Conservation (phyloP, 495 filamentous ascomycete genomes). For the Saxophila tyrrhenica region DNA sequence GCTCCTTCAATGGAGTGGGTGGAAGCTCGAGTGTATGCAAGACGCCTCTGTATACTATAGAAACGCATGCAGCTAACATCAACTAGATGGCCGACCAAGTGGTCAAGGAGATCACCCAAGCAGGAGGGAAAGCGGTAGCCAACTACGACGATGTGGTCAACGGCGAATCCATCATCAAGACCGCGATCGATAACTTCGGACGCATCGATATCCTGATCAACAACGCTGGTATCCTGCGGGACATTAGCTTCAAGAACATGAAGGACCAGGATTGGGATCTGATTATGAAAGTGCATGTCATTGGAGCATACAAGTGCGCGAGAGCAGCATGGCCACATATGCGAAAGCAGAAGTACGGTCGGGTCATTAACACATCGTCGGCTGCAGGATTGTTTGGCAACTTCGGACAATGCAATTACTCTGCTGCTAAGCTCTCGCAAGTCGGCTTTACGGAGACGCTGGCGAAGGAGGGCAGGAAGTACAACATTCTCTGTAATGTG, state of each 20-base stretch:
- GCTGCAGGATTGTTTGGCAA: slow-evolving; percentile 90
- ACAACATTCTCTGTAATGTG: slow-evolving; percentile 93
- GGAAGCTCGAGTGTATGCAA: slow-evolving; percentile 73
- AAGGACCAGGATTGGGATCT: slow-evolving; percentile 94
- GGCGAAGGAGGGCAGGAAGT: slow-evolving; percentile 94
- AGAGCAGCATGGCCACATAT: slow-evolving; percentile 96
- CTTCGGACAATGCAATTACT: slow-evolving; percentile 97
- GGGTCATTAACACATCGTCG: slow-evolving; percentile 91
- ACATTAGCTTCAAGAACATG: slow-evolving; percentile 99
- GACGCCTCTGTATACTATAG: neutral
- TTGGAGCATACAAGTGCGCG: slow-evolving; percentile 93
- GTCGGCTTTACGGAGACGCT: slow-evolving; percentile 98
- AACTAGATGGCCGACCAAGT: slow-evolving; percentile 83
- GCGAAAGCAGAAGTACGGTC: slow-evolving; percentile 95
- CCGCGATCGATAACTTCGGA: slow-evolving; percentile 84
- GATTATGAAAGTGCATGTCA: slow-evolving; percentile 85
- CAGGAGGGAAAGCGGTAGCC: slow-evolving; percentile 91
- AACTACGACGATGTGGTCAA: slow-evolving; percentile 97
- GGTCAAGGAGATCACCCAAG: slow-evolving; percentile 83
- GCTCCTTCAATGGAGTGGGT: slow-evolving; percentile 89
- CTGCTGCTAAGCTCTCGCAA: slow-evolving; percentile 87
- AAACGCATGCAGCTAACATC: neutral
- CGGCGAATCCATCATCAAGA: slow-evolving; percentile 92
- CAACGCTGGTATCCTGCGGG: slow-evolving; percentile 90
- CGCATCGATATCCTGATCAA: slow-evolving; percentile 92